These are phyloP conservation scores for Aspergillus sp. DNA, from an alignment of 2,329 filamentous ascomycete genomes.

Conservation along the genomic window DNA sequence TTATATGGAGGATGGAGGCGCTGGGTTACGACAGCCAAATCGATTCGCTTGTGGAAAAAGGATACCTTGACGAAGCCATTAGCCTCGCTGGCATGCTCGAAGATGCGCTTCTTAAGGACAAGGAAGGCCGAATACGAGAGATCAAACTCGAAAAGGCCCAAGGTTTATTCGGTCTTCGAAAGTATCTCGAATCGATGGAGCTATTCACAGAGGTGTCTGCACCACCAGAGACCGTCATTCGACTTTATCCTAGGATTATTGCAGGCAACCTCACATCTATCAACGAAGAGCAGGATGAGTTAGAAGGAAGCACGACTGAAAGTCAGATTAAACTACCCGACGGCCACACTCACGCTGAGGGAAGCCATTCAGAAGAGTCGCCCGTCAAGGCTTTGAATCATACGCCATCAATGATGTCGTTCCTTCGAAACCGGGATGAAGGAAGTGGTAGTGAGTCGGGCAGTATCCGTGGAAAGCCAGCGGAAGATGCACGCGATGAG, in stretches of 20 bases:
- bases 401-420: conserved; percentile 39
- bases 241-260: conserved; percentile 78
- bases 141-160: conserved; percentile 93
- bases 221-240: conserved; percentile 83
- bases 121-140: conserved; percentile 74
- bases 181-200: conserved; percentile 82
- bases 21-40: conserved; percentile 90
- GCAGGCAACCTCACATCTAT: conserved; percentile 74
- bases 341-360: conserved; percentile 26
- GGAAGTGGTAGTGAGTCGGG: conserved; percentile 40
- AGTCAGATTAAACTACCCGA: conserved; percentile 28
- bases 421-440: conserved; percentile 38
- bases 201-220: conserved; percentile 88
- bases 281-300: conserved; percentile 48
- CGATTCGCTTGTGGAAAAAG: conserved; percentile 71
- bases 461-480: conserved; percentile 35
- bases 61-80: conserved; percentile 84
- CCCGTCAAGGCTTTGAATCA: conserved; percentile 29
- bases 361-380: conserved; percentile 25
- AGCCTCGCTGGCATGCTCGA: conserved; percentile 87
- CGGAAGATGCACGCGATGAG: conserved; percentile 27
- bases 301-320: conserved; percentile 28
- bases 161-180: conserved; percentile 74
- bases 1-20: conserved; percentile 94
- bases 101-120: conserved; percentile 83